A percentile compares a stretch with the other conserved stretches of the same genome.
Conservation (phyloP, 108 stramenopile species). For the Stephanodiscus triporus region DNA sequence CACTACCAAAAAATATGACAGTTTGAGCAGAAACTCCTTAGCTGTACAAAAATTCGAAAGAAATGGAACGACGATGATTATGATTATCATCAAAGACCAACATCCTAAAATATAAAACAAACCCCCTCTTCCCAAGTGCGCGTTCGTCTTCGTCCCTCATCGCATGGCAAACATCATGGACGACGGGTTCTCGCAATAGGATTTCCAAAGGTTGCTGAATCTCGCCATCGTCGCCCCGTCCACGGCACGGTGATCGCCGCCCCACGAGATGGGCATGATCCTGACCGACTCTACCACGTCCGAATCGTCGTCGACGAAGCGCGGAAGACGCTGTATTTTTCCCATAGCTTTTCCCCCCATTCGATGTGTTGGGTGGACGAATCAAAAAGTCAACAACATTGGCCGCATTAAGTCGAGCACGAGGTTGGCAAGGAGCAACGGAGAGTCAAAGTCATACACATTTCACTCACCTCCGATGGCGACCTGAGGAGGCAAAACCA, state of each 20-base stretch:
- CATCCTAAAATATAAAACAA: neutral
- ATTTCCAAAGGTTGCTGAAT: constrained; percentile 78
- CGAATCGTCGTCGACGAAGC: constrained; percentile 65
- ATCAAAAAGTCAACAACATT: no score
- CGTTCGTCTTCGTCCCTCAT: constrained; percentile 16
- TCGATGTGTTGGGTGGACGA: neutral
- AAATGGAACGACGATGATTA: neutral
- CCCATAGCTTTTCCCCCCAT: constrained; percentile 74
- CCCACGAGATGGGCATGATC: constrained; percentile 95
- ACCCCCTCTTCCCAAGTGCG: neutral
- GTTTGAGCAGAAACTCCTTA: neutral
- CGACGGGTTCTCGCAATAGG: constrained; percentile 70
- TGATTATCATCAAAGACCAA: neutral
- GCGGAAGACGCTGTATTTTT: constrained; percentile 88
- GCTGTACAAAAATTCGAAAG: no score
- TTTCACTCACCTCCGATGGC: constrained; percentile 81
- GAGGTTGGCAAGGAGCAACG: neutral
- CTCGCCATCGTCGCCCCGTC: constrained; percentile 97
- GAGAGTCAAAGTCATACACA: neutral
- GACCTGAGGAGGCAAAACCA: constrained; percentile 91
- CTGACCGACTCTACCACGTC: constrained; percentile 70
- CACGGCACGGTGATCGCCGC: constrained; percentile 96
- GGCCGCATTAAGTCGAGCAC: neutral
- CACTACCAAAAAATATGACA: no score
- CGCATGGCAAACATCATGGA: constrained; percentile 70